Base-by-base conservation (phyloP, 1,139 yeast genomes). In the Saccharomyces hybrid region DNA sequence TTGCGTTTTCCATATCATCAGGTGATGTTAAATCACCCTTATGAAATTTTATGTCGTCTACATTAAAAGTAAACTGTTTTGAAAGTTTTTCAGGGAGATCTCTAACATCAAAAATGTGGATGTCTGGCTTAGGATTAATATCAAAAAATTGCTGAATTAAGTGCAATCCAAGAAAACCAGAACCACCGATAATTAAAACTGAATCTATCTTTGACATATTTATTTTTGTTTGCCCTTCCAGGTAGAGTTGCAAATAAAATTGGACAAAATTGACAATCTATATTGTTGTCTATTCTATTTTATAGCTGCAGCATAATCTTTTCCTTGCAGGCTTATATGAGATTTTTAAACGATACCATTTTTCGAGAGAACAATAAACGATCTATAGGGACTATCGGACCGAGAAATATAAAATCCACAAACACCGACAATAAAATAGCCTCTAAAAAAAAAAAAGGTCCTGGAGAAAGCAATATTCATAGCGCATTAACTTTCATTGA, bases 121-220 rank as follows among this genome's bases (percentile, higher is more conserved):
- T 86, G 52, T 79, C 73, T 8, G 95, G 89, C 49, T 81, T 75
- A n/a, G 95, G 88, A 31, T 79, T 68, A 51, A 79, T 74, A 55
- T 79, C 78, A 74, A 82, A 79, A 71, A 90, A 91, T 70, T 89
- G 95, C 63, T 91, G 91, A 51, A 93, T 82, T 61, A 95, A 76
- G 65, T 93, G 98, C 50, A 89, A 82, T 2, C 99, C 99, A 34
- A 95, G 78, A 64, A 95, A 95, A 0, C 99, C 99, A 3, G 97
- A 77, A 3, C 99, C 99, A 50, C 99, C 99, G 41, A 93, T 82
- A 34, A 93, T 76, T 44, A 93, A 80, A 3, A 91, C 95, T 1
- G 93, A 83, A 31, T 81, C 73, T 49, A 77, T 57, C n/a, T 56
- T 61, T 49, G 61, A 48, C 65, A 61, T 62, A 25, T 27, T 41